phyloP scores from a whole-genome alignment of 148 eudicot species.

The Heliosperma pusillum region DNA sequence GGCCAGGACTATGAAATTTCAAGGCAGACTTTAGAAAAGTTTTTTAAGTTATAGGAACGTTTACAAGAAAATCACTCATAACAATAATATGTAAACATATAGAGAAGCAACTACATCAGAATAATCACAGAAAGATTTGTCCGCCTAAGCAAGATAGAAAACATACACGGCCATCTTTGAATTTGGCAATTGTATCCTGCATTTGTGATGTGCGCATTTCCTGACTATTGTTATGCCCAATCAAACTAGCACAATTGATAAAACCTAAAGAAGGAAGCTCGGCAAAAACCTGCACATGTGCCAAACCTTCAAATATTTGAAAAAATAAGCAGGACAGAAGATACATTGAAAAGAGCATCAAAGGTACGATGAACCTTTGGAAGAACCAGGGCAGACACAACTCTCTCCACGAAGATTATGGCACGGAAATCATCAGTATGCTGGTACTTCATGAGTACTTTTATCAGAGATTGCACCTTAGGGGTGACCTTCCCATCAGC shows the following conservation, averaged over 20 bases:
- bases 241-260: slow-evolving; percentile 81
- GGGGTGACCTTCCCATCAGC: slow-evolving; percentile 99
- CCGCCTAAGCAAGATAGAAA: slow-evolving; percentile 3
- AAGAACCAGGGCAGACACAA: slow-evolving; percentile 94
- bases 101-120: neutral
- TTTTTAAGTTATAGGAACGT: neutral
- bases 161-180: slow-evolving; percentile 97
- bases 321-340: slow-evolving; percentile 5
- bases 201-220: slow-evolving; percentile 94
- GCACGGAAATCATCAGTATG: slow-evolving; percentile 91
- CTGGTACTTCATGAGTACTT: slow-evolving; percentile 86
- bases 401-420: slow-evolving; percentile 92
- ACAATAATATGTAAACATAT: neutral
- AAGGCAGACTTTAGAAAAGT: neutral
- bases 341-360: neutral
- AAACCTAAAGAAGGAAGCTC: slow-evolving; percentile 93
- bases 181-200: slow-evolving; percentile 91
- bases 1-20: neutral
- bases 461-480: slow-evolving; percentile 86
- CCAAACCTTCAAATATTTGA: slow-evolving; percentile 15
- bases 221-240: slow-evolving; percentile 95
- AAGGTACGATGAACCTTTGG: slow-evolving; percentile 61
- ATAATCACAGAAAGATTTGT: neutral
- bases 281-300: slow-evolving; percentile 67
- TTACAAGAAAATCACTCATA: neutral